Conservation (phyloP, 2,329 filamentous ascomycete genomes). For the Chalara sp. region DNA sequence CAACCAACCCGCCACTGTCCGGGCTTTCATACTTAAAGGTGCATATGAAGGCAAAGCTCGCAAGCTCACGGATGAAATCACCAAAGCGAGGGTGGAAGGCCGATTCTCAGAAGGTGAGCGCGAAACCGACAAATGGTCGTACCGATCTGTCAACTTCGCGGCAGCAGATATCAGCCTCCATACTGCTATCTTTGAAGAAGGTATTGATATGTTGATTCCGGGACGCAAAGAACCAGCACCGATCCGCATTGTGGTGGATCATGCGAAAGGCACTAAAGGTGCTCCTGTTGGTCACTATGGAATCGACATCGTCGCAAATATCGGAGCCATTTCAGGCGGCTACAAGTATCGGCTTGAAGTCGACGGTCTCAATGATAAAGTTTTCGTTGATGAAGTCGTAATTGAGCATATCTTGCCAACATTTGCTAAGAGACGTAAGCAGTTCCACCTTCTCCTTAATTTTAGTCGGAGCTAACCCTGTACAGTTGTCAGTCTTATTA, state of each 20-base stretch:
- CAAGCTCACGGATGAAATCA: conserved; percentile 77
- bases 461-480: no score
- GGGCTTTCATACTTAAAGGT: conserved; percentile 67
- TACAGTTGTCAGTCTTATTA: conserved; percentile 65
- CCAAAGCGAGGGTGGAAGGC: conserved; percentile 78
- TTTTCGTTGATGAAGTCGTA: conserved; percentile 68
- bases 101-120: conserved; percentile 79
- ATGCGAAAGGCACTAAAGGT: conserved; percentile 58
- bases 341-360: conserved; percentile 50
- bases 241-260: conserved; percentile 68
- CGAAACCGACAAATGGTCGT: conserved; percentile 73
- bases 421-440: conserved; percentile 65
- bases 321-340: conserved; percentile 44
- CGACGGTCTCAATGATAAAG: conserved; percentile 60
- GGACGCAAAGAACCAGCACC: conserved; percentile 61
- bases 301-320: conserved; percentile 63
- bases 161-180: conserved; percentile 54
- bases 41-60: conserved; percentile 70
- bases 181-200: conserved; percentile 68
- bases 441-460: not conserved
- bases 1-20: conserved; percentile 47
- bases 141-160: conserved; percentile 60
- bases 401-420: conserved; percentile 68
- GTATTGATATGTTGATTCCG: conserved; percentile 52
- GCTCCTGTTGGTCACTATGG: conserved; percentile 61